These are phyloP conservation scores for Lunularia cruciata DNA, from an alignment of 225 moss, liverwort and hornwort genomes.

Conservation along the genomic window DNA sequence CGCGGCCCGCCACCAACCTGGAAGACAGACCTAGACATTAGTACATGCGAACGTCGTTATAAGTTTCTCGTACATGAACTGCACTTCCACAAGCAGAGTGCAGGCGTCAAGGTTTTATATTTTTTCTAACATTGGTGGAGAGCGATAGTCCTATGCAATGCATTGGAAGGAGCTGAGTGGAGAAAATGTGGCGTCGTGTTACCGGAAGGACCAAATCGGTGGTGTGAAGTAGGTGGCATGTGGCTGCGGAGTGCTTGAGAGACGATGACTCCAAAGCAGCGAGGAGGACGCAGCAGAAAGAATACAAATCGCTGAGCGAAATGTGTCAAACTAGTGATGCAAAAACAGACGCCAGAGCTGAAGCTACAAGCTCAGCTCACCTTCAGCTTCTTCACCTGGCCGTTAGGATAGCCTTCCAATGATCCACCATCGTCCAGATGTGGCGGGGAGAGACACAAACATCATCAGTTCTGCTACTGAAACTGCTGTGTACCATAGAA, in stretches of 20 bases:
- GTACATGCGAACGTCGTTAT: no score
- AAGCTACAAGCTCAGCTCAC: neutral
- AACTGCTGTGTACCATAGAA: neutral
- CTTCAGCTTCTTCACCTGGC: neutral
- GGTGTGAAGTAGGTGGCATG: neutral
- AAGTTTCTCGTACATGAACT: neutral
- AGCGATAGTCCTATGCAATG: neutral
- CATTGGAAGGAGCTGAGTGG: neutral
- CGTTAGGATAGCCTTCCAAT: neutral
- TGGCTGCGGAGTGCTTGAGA: neutral
- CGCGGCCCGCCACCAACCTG: conserved; percentile 23
- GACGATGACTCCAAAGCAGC: no score
- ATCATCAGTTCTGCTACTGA: neutral
- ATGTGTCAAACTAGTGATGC: neutral
- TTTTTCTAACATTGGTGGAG: no score
- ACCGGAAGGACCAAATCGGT: neutral
- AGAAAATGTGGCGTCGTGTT: neutral
- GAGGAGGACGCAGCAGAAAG: neutral
- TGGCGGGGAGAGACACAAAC: neutral
- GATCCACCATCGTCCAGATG: neutral
- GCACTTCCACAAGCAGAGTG: neutral
- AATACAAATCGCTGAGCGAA: neutral
- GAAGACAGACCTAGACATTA: neutral
- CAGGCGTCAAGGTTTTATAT: neutral
- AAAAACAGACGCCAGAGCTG: neutral